phyloP scores from a whole-genome alignment of 176 grass and related monocot species.

The Tillandsia fasciculata region DNA sequence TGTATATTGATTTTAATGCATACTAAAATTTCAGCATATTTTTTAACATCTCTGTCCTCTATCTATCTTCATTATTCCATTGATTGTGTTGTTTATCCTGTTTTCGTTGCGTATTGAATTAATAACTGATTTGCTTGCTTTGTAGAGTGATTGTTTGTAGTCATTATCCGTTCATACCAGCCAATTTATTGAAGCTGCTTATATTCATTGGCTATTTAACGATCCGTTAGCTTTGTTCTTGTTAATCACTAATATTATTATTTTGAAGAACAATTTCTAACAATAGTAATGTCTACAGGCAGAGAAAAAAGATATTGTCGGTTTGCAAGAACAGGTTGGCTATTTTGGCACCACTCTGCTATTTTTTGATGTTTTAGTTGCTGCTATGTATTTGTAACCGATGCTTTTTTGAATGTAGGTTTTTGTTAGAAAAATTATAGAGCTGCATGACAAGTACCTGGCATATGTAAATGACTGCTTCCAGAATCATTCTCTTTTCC shows the following conservation, averaged over 20 bases:
- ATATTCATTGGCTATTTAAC: not conserved
- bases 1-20: too few relatives aligned
- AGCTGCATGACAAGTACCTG: slow-evolving; percentile 23
- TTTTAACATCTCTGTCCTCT: too few relatives aligned
- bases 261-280: not conserved
- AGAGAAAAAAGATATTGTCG: slow-evolving; percentile 77
- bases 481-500: slow-evolving; percentile 26
- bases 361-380: slow-evolving; percentile 35
- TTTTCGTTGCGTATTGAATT: not conserved
- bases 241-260: not conserved
- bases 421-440: slow-evolving; percentile 26
- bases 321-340: slow-evolving; percentile 39
- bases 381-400: not conserved
- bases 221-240: not conserved
- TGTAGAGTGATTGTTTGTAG: too few relatives aligned
- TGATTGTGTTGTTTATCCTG: not conserved
- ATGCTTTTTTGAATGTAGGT: slow-evolving; percentile 7
- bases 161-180: too few relatives aligned
- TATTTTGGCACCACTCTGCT: not conserved
- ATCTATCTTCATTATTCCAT: too few relatives aligned
- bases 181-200: too few relatives aligned
- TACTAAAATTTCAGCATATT: too few relatives aligned
- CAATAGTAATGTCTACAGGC: slow-evolving; percentile 32
- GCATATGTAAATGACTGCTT: slow-evolving; percentile 25
- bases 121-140: too few relatives aligned